These are phyloP conservation scores for Scenedesmus sp. DNA, from an alignment of 163 green algal species.

Conservation along the genomic window DNA sequence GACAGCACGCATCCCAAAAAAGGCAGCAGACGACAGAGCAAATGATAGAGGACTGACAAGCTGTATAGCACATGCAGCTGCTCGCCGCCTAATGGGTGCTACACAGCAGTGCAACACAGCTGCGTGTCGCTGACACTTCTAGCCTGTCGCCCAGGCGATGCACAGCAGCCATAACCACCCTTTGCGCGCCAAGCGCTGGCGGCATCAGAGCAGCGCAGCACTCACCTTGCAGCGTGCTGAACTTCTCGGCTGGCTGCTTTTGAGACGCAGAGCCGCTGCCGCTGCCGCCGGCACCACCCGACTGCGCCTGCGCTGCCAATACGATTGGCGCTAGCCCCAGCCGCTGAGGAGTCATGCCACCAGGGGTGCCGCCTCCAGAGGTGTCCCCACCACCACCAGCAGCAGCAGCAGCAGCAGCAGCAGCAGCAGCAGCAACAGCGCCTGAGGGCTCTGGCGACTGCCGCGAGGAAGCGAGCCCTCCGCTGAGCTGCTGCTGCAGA, in stretches of 20 bases:
- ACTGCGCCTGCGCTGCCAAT: background rate
- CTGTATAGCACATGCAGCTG: background rate
- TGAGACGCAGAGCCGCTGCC: background rate
- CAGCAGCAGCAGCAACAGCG: background rate
- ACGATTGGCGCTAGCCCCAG: background rate
- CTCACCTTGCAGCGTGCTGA: constrained; percentile 15
- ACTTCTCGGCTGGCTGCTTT: constrained; percentile 5
- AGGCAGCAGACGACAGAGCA: too few species aligned
- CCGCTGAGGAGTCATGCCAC: background rate
- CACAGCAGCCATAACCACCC: background rate
- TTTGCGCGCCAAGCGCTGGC: background rate
- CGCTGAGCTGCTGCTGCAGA: background rate
- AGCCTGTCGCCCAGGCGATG: too few species aligned
- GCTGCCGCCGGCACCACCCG: background rate
- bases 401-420: background rate
- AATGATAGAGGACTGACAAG: background rate
- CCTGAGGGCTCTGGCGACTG: background rate
- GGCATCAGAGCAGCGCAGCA: background rate
- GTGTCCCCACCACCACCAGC: background rate
- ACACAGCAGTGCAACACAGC: background rate
- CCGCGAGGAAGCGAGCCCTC: background rate
- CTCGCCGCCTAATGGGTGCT: background rate
- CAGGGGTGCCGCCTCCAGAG: background rate
- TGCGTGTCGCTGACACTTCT: too few species aligned
- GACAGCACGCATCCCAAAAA: too few species aligned